phyloP scores from a whole-genome alignment of 345 rosid species.

The Carallia brachiata region DNA sequence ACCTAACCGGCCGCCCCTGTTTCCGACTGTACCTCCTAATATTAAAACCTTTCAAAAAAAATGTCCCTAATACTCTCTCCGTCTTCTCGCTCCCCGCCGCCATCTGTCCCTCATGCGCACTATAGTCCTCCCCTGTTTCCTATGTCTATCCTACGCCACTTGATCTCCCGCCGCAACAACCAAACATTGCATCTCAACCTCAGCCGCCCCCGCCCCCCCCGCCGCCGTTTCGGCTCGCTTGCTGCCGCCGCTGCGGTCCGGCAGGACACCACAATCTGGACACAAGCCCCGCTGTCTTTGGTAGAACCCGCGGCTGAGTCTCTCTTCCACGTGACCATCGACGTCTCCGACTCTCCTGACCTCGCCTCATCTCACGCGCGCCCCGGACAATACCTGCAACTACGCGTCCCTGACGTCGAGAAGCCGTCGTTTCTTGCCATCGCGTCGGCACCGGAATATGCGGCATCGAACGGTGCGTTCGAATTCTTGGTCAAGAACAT shows the following conservation, averaged over 20 bases:
- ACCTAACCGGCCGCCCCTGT: neutral
- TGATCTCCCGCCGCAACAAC: slow-evolving; percentile 24
- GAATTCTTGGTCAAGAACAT: slow-evolving; percentile 87
- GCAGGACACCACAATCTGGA: slow-evolving; percentile 76
- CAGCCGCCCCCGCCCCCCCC: slow-evolving; percentile 38
- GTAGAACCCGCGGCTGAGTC: slow-evolving; percentile 73
- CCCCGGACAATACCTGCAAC: slow-evolving; percentile 91
- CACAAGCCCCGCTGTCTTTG: slow-evolving; percentile 58
- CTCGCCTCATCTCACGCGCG: slow-evolving; percentile 58
- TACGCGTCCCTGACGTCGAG: slow-evolving; percentile 60
- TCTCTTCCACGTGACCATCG: slow-evolving; percentile 77
- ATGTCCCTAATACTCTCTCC: slow-evolving; percentile 35
- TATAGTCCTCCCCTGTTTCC: slow-evolving; percentile 41
- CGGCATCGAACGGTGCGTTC: slow-evolving; percentile 57
- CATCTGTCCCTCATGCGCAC: slow-evolving; percentile 41
- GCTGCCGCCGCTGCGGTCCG: slow-evolving; percentile 59
- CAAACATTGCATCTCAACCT: slow-evolving; percentile 23
- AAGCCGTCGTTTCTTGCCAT: slow-evolving; percentile 82
- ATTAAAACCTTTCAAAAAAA: slow-evolving; percentile 12
- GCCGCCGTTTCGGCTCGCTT: slow-evolving; percentile 41
- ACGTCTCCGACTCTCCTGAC: slow-evolving; percentile 71
- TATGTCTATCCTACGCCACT: slow-evolving; percentile 79
- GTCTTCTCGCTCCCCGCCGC: neutral
- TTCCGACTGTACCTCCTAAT: neutral
- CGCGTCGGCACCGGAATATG: slow-evolving; percentile 74